Base-by-base conservation (phyloP, 2,329 filamentous ascomycete species). In the Pyrenophora seminiperda region DNA sequence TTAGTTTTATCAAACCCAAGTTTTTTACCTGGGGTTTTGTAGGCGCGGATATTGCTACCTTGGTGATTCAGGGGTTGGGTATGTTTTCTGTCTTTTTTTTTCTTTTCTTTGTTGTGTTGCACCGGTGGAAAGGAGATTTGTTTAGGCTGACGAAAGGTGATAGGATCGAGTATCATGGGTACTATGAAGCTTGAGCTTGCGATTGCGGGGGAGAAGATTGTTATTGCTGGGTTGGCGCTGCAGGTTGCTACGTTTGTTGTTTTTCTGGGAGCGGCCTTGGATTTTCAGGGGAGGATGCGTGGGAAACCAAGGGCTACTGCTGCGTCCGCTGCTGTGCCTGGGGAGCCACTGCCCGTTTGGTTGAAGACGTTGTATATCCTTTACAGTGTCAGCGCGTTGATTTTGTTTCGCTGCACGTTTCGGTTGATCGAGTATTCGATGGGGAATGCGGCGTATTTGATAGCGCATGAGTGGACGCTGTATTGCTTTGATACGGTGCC, bases 371-470 rank as follows among this genome's bases (percentile, higher is more conserved):
- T 71, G 2, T 62, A 60, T 54, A 71, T 73, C 0, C 67, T 83
- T 14, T 83, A 83, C 59, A 52, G 63, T 3, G 72, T 76, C 38
- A 79, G 75, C 56, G 54, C 67, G 1, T 63, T 83, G 14, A 79
- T 83, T 54, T 67, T 83, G 44, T 52, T 80, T 9, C 75, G 81
- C 30, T 78, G 73, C 29, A 59, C 79, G 1, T 81, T 82, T 52
- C 75, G 81, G 24, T 65, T 82, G 17, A 64, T 77, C 7, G 81
- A 83, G 65, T 84, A 80, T 54, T 57, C 71, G 0, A 68, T 76
- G 63, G 80, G 80, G 0, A 73, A 76, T 32, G 63, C 72, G 14
- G 76, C 79, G 1, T 76, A 74, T 44, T 59, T 82, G 15, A 70
- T 80, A 30, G 54, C 61, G 11, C 71, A 75, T 31, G 79, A 82